Percentiles rank a stretch among this genome's conserved stretches.
Conservation (phyloP, 495 filamentous ascomycete genomes). For the Pyronema domesticum region DNA sequence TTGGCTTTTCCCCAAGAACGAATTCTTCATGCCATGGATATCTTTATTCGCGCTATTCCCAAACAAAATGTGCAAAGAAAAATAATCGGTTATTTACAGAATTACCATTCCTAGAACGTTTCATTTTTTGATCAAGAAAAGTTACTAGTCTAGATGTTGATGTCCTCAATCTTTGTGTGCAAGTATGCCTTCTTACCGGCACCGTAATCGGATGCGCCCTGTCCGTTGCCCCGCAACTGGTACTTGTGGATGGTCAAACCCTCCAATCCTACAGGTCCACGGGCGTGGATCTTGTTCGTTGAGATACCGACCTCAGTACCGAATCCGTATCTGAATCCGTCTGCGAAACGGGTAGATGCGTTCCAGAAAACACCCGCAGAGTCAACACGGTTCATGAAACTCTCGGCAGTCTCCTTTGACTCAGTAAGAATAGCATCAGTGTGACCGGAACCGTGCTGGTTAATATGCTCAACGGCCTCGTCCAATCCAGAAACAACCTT, state of each 20-base stretch:
- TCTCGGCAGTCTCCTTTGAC: conserved; percentile 43
- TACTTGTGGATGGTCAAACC: conserved; percentile 97
- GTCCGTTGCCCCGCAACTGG: conserved; percentile 61
- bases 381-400: conserved; percentile 70
- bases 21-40: too few species aligned
- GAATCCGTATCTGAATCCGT: conserved; percentile 93
- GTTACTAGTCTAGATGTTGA: background rate
- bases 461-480: conserved; percentile 73
- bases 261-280: conserved; percentile 85
- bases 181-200: conserved; percentile 22
- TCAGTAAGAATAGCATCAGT: conserved; percentile 80
- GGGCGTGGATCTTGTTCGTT: conserved; percentile 93
- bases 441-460: conserved; percentile 79
- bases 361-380: conserved; percentile 95
- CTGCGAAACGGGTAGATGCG: conserved; percentile 79
- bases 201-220: conserved; percentile 30
- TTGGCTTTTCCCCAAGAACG: too few species aligned
- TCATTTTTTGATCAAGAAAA: background rate
- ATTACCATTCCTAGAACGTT: too few species aligned
- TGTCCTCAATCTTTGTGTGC: conserved; percentile 17
- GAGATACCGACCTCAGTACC: conserved; percentile 96
- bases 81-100: too few species aligned
- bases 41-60: too few species aligned
- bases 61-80: too few species aligned
- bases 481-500: conserved; percentile 53